Conservation (phyloP, 345 rosid species). For the Gynandropsis gynandra region DNA sequence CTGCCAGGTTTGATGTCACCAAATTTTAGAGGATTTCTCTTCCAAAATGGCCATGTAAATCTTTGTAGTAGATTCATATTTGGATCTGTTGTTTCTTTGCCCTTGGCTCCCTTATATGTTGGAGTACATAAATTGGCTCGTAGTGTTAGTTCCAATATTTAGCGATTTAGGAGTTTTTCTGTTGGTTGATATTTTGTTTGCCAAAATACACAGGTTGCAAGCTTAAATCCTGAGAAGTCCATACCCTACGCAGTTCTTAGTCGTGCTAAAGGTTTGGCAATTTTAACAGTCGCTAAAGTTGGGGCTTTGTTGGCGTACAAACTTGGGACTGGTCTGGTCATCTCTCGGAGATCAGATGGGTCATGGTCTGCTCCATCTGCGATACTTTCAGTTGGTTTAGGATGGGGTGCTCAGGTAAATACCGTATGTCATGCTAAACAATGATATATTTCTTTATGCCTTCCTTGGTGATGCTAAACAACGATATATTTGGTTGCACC, state of each 20-base stretch:
- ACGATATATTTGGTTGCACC: too few relatives aligned
- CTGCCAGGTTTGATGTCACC: constrained; percentile 42
- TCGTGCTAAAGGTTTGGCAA: constrained; percentile 81
- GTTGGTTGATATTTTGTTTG: neutral
- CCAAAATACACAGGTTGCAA: constrained; percentile 47
- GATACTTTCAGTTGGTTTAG: constrained; percentile 65
- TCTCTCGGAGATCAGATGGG: constrained; percentile 77
- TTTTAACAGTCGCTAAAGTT: constrained; percentile 88
- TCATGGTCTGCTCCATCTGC: constrained; percentile 99
- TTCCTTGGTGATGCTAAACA: too few relatives aligned
- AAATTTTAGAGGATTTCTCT: neutral
- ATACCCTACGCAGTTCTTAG: constrained; percentile 71
- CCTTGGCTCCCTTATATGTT: neutral
- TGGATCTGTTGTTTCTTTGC: neutral
- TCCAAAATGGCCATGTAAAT: neutral
- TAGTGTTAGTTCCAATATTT: neutral
- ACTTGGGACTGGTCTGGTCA: constrained; percentile 81
- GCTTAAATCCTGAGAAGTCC: constrained; percentile 75
- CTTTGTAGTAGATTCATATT: neutral
- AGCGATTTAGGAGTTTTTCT: neutral
- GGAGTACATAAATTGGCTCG: neutral
- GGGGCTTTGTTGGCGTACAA: constrained; percentile 72
- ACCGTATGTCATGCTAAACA: neutral
- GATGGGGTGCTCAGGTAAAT: constrained; percentile 99
- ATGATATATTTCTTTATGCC: neutral